Evolutionary conservation across 768 basidiomycete species (phyloP), one percentile per base, ranked within the genome.

Genomic region (Pisolithus albus): DNA sequence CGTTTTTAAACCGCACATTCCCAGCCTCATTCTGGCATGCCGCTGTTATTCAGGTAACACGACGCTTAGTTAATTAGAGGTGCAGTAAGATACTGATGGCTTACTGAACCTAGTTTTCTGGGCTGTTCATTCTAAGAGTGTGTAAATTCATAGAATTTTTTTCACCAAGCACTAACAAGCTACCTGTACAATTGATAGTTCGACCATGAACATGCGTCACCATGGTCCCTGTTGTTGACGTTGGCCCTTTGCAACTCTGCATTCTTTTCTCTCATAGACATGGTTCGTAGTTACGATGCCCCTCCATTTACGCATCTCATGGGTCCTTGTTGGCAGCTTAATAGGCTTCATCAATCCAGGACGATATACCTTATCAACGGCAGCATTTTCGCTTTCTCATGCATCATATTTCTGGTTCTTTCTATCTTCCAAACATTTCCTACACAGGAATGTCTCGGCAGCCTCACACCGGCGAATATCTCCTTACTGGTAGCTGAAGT

Each of bases 1-100:
- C 57, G 16, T 46, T 66, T 38, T 49, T 55, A 2, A 60, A 58
- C 40, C 57, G 59, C 50, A 47, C 46, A 7, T 54, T 64, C 43
- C 49, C 62, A 34, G 47, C 58, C 13, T 24, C 56, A 7, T 59
- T 64, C 38, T 73, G 64, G 64, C 64, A 74, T 43, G 61, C 61
- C 36, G 50, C 58, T 18, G 37, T 64, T 26, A 61, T 73, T 9
- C 71, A 72, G 57, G 74, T 74, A 57, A 40, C 61, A 59, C 21
- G 32, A 40, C 37, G 7, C 16, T 1, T n/a, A 16, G 34, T n/a
- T 42, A 15, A 5, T 21, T 34, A 32, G 32, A 39, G 49, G 26
- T 34, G 34, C 13, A 5, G 13, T 11, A 34, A 10, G 11, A 34
- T 19, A 18, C 6, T 49, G 38, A 44, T 38, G 37, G 54, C 61